Evolutionary conservation across 495 filamentous ascomycete genomes (phyloP), one percentile per base, ranked within the genome.

Genomic region (Bombardia bombarda): DNA sequence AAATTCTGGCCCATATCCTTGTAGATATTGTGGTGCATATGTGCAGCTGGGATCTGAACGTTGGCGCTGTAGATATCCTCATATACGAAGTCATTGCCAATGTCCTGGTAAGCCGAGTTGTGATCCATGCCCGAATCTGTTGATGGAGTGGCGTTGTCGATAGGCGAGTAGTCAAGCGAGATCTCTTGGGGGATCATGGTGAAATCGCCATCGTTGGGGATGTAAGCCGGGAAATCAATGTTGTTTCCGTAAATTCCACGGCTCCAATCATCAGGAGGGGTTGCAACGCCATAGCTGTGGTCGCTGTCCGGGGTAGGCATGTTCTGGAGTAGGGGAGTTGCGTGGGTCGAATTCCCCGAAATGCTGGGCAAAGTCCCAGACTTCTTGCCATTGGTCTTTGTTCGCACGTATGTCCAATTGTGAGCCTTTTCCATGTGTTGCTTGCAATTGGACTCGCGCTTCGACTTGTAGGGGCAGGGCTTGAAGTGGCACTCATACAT

Each of bases 371-470:
- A 32, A 16, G 39, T 47, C 18, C 49, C 44, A 17, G 45, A 37
- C 58, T 73, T 77, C 53, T 83, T 79, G 52, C 63, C 63, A 43
- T 94, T 95, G 66, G 83, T 87, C 75, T 95, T 95, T 38, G 87
- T 87, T 28, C 92, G 84, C 49, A 86, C 78, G 49, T 98, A 98
- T 3, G 72, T 70, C 81, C 87, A 97, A 32, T 81, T 80, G 55
- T 98, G 92, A 0, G 88, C 82, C 62, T 97, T 98, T 69, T 98
- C 92, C 92, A 98, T 98, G 65, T 98, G 92, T 63, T 98, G 92
- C 63, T 97, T 97, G 78, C 88, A 94, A 66, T 98, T 98, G 61
- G 85, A 92, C 68, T 95, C 85, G 21, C 92, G 83, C 72, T 95
- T 96, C 32, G 89, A 95, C 53, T 86, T 80, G 66, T 97, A 98